A percentile compares a stretch with the other conserved stretches of the same genome.
These are phyloP conservation scores for Linum trigynum DNA, from an alignment of 345 rosid genomes.

Conservation along the genomic window DNA sequence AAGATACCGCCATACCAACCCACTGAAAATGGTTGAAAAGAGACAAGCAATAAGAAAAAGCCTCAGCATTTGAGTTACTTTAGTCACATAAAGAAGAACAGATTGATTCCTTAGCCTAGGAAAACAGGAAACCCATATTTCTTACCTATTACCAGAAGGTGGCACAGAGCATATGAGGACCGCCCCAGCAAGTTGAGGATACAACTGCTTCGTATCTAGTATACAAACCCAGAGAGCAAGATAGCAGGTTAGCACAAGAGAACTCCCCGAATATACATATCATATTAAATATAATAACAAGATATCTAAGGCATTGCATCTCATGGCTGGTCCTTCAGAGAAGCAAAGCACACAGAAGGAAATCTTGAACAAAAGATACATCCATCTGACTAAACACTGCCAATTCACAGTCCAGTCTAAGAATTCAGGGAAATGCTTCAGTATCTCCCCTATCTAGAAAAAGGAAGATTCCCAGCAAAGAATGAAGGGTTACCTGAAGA, in stretches of 20 bases:
- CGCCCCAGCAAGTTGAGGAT: constrained; percentile 61
- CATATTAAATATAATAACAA: too few species aligned
- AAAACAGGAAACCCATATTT: background rate
- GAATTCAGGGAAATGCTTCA: too few species aligned
- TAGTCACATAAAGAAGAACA: constrained; percentile 8
- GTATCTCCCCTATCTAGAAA: background rate
- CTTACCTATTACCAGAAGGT: constrained; percentile 85
- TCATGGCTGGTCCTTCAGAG: too few species aligned
- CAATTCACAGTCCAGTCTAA: too few species aligned
- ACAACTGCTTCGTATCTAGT: constrained; percentile 31
- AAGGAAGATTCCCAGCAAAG: background rate
- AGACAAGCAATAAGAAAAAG: background rate
- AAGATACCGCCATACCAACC: constrained; percentile 79
- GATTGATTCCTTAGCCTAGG: background rate
- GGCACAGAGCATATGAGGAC: constrained; percentile 81
- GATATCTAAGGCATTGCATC: too few species aligned
- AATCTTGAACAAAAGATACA: too few species aligned
- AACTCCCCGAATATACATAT: background rate
- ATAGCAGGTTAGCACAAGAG: constrained; percentile 9
- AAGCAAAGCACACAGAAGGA: too few species aligned
- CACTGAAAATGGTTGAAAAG: constrained; percentile 36
- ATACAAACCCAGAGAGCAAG: constrained; percentile 10
- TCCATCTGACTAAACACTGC: too few species aligned
- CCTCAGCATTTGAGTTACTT: constrained; percentile 1
- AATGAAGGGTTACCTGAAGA: constrained; percentile 26